These are phyloP conservation scores for Tulasnella sp. DNA, from an alignment of 768 basidiomycete genomes.

Conservation along the genomic window DNA sequence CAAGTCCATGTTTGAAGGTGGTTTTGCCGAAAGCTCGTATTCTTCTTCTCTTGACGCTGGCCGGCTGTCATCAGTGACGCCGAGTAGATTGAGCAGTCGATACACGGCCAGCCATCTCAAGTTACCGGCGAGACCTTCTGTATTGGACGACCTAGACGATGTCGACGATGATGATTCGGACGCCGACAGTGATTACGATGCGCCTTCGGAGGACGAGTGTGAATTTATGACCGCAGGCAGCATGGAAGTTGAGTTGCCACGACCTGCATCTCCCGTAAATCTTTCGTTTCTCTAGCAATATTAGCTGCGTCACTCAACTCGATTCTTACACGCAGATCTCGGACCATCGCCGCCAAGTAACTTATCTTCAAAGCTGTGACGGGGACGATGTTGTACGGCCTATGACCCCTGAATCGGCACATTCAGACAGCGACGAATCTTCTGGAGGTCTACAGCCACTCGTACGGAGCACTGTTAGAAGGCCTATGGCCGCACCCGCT, in stretches of 20 bases:
- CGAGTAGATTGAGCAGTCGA: background rate
- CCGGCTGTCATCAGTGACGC: background rate
- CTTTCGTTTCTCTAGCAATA: too few species aligned
- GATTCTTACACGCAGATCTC: background rate
- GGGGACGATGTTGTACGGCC: slow-evolving; percentile 10
- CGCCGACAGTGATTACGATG: slow-evolving; percentile 12
- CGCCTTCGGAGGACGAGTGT: slow-evolving; percentile 1
- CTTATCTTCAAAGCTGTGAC: background rate
- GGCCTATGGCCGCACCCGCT: background rate
- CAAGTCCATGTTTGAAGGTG: slow-evolving; percentile 12
- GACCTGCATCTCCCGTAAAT: background rate
- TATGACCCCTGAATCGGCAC: slow-evolving; percentile 14
- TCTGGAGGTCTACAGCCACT: background rate
- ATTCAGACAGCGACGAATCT: slow-evolving; percentile 8
- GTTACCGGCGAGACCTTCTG: background rate
- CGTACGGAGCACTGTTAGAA: background rate
- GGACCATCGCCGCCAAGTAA: background rate
- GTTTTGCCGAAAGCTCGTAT: slow-evolving; percentile 5
- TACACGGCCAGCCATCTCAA: background rate
- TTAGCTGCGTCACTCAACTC: too few species aligned
- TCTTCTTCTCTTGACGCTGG: too few species aligned
- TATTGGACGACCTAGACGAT: background rate
- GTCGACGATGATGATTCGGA: slow-evolving; percentile 11
- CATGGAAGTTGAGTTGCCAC: slow-evolving; percentile 10
- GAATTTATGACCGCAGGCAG: background rate